phyloP scores from a whole-genome alignment of 257 asterid genomes.

The Fraxinus anomala region DNA sequence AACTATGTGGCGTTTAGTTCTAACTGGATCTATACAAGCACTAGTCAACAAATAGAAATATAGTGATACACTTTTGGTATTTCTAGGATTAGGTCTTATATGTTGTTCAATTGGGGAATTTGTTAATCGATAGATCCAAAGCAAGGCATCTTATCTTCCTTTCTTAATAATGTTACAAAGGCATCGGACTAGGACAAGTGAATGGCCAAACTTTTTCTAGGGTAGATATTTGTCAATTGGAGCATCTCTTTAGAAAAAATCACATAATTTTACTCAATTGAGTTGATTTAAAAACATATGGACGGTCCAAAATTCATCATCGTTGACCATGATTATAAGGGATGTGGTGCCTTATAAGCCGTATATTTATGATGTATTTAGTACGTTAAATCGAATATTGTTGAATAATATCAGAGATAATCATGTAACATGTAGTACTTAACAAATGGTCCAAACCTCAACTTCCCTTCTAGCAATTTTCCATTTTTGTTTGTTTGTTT shows the following conservation, averaged over 20 bases:
- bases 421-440: not conserved
- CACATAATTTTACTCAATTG: constrained; percentile 51
- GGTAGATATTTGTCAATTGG: constrained; percentile 50
- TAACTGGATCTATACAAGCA: not conserved
- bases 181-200: constrained; percentile 54
- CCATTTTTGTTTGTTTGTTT: too few relatives aligned
- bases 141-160: constrained; percentile 50
- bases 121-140: constrained; percentile 45
- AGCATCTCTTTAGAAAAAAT: constrained; percentile 41
- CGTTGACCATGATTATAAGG: not conserved
- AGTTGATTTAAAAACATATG: constrained; percentile 30
- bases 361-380: not conserved
- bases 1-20: too few relatives aligned
- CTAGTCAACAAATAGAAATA: not conserved
- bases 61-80: constrained; percentile 23
- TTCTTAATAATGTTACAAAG: constrained; percentile 40
- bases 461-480: too few relatives aligned
- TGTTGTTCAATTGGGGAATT: constrained; percentile 33
- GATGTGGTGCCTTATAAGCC: not conserved
- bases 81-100: constrained; percentile 34
- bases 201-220: constrained; percentile 51
- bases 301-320: not conserved
- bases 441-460: constrained; percentile 12
- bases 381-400: constrained; percentile 2
- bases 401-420: not conserved